phyloP scores from a whole-genome alignment of 495 filamentous ascomycete genomes.

The Trichoderma virens region DNA sequence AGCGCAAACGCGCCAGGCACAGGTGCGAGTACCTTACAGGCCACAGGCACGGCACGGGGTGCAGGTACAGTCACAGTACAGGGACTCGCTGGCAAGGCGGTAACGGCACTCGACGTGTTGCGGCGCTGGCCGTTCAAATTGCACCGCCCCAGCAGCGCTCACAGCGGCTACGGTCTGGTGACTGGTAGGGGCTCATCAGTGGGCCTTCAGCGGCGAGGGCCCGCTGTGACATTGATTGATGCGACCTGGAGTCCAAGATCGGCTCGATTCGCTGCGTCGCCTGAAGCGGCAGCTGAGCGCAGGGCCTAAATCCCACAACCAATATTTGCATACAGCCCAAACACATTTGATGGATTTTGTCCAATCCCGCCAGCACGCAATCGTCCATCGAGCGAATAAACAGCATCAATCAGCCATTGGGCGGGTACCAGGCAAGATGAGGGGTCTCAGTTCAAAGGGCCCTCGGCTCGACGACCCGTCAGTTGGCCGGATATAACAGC shows the following conservation, averaged over 20 bases:
- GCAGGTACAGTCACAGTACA: no score
- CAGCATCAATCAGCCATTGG: neutral
- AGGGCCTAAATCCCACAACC: neutral
- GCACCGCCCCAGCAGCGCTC: no score
- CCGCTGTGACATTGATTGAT: constrained; percentile 6
- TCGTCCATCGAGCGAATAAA: neutral
- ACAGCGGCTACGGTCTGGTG: neutral
- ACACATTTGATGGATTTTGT: neutral
- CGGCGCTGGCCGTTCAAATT: no score
- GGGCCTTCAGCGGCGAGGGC: neutral
- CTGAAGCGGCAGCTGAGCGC: neutral
- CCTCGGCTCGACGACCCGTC: neutral
- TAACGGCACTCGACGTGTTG: no score
- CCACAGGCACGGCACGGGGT: no score
- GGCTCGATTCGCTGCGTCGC: neutral
- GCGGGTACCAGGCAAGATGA: neutral
- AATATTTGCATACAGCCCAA: neutral
- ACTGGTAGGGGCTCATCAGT: neutral
- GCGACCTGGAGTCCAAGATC: no score
- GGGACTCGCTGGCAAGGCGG: no score
- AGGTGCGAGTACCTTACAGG: no score
- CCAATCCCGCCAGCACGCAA: neutral
- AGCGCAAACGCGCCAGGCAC: neutral
- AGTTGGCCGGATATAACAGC: neutral
- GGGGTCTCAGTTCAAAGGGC: neutral